A percentile compares a stretch with the other conserved stretches of the same genome.
These are phyloP conservation scores for Cardamine chenopodiifolia DNA, from an alignment of 345 rosid species.

Conservation along the genomic window DNA sequence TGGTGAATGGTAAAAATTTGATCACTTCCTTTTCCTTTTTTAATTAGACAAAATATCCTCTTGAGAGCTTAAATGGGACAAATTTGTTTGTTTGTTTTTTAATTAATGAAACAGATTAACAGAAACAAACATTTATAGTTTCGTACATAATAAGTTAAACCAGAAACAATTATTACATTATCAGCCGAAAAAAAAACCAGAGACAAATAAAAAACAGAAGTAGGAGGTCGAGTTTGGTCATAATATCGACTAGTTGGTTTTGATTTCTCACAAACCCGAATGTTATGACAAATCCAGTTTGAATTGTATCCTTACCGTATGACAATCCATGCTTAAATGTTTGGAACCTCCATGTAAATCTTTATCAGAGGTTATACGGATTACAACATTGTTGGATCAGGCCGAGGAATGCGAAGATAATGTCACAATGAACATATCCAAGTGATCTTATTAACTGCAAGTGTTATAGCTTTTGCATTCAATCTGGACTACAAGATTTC, in stretches of 20 bases:
- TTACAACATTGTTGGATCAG: not conserved
- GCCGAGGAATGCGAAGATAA: not conserved
- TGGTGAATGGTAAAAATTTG: not conserved
- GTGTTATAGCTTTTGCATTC: not conserved
- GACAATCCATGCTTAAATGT: not conserved
- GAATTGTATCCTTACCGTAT: not conserved
- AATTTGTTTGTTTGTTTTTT: not conserved
- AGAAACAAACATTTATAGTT: slow-evolving; percentile 1
- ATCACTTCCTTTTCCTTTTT: not conserved
- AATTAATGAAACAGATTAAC: slow-evolving; percentile 5
- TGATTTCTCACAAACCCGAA: not conserved
- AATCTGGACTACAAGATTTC: not conserved
- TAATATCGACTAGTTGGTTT: not conserved
- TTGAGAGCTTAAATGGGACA: not conserved
- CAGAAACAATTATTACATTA: not conserved
- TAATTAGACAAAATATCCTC: slow-evolving; percentile 8
- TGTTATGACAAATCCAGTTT: not conserved
- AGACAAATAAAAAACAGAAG: too few relatives aligned
- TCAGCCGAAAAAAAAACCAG: too few relatives aligned
- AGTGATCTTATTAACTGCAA: not conserved
- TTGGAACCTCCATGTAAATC: not conserved
- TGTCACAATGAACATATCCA: too few relatives aligned
- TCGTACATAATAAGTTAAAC: not conserved
- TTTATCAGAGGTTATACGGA: not conserved
- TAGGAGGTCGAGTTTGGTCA: not conserved